Base-by-base conservation (phyloP, 495 filamentous ascomycete species). In the Aspergillus taichungensis region DNA sequence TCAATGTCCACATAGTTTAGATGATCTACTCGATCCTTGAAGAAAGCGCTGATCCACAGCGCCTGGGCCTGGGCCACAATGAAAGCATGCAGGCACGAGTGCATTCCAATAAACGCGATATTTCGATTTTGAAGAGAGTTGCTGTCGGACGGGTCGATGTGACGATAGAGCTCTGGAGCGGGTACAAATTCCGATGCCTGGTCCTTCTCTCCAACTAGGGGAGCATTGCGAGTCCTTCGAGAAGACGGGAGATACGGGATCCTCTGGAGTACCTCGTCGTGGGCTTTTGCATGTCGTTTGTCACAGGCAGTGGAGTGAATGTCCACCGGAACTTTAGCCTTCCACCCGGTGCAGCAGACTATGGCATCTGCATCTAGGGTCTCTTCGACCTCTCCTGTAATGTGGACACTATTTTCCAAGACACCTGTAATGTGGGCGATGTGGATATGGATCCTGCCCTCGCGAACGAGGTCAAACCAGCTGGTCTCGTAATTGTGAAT, bases 21-120 rank as follows among this genome's bases (percentile, higher is more conserved):
- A 2, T 34, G 35, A 1, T 27, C 8, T 0, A 73, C 45, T 49
- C 67, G 51, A 31, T 70, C 66, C 40, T 60, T 52, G 3, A 79
- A 47, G 42, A 70, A 84, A 0, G 79, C 79, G 39, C 63, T 67
- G 27, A 82, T 72, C 82, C 80, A 86, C 6, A 85, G 61, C 6
- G 72, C 76, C 51, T 84, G 79, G 6, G 71, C 55, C 40, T 84
- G 76, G 0, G 79, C 73, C 7, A 72, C 65, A 1, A 74, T 56
- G 18, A 67, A 51, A 18, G 73, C 73, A 33, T 67, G 61, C 40
- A 82, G 72, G 43, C 69, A 73, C 34, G 69, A 62, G 11, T 78
- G 42, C 10, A 68, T 62, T 9, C 81, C 81, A 6, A 68, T 59
- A 49, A 83, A 82, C 6, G 76, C 80, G 36, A 80, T 71, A 45